phyloP scores from a whole-genome alignment of 345 rosid genomes.

The Euphorbia tirucalli region DNA sequence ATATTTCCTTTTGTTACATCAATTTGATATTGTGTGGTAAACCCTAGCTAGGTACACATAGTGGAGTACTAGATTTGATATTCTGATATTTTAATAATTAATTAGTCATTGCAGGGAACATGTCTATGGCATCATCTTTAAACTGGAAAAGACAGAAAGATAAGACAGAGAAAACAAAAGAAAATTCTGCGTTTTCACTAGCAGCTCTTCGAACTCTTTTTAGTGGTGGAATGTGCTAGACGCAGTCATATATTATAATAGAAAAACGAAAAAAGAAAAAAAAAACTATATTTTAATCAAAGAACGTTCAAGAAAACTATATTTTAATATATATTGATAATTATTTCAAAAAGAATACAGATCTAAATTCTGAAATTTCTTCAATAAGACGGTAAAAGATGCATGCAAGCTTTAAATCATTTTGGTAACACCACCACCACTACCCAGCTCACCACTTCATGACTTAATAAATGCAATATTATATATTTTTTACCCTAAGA shows the following conservation, averaged over 20 bases:
- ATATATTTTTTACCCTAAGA: no score
- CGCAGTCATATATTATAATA: background rate
- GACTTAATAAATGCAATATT: no score
- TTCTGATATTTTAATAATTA: no score
- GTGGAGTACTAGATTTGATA: background rate
- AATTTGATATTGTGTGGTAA: background rate
- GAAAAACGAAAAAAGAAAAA: no score
- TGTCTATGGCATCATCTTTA: background rate
- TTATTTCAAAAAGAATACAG: background rate
- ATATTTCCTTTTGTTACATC: no score
- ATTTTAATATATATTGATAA: background rate
- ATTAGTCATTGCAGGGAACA: no score
- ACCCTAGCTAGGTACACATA: background rate
- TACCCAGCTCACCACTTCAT: background rate
- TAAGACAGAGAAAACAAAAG: background rate
- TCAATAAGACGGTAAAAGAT: conserved; percentile 3
- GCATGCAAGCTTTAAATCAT: conserved; percentile 15
- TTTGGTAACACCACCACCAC: background rate
- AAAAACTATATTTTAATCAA: background rate
- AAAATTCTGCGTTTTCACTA: no score
- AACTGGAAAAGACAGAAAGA: background rate
- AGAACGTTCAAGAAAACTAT: background rate
- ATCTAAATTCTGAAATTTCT: conserved; percentile 16
- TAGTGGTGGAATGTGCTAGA: conserved; percentile 11
- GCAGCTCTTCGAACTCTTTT: background rate